These are phyloP conservation scores for Chaetomiaceae sp. DNA, from an alignment of 2,329 filamentous ascomycete genomes.

Conservation along the genomic window DNA sequence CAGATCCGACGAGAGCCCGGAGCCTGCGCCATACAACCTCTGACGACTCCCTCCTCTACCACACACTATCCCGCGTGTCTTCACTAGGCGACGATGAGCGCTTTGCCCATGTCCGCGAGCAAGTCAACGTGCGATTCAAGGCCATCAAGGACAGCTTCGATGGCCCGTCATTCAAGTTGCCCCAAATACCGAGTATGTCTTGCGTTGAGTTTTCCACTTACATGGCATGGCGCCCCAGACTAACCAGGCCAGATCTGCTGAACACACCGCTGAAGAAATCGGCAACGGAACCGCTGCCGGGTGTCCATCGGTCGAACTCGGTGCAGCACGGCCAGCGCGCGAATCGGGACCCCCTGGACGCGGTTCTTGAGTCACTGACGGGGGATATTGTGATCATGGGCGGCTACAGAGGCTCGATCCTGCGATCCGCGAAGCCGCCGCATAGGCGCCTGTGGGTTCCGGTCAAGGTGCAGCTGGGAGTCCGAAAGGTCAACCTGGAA, in stretches of 20 bases:
- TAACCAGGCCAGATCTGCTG: slow-evolving; percentile 22
- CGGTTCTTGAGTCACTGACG: slow-evolving; percentile 60
- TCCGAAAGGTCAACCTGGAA: slow-evolving; percentile 86
- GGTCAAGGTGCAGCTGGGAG: slow-evolving; percentile 85
- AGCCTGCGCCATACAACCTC: slow-evolving; percentile 60
- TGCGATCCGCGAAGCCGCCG: slow-evolving; percentile 75
- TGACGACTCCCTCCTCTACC: slow-evolving; percentile 73
- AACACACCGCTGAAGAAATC: slow-evolving; percentile 29
- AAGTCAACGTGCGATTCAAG: slow-evolving; percentile 84
- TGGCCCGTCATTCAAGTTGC: slow-evolving; percentile 68
- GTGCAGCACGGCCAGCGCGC: slow-evolving; percentile 22
- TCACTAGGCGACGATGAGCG: slow-evolving; percentile 79
- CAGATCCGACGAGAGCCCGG: slow-evolving; percentile 25
- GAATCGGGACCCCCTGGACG: slow-evolving; percentile 41
- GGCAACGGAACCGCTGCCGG: slow-evolving; percentile 12
- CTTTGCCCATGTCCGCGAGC: slow-evolving; percentile 74
- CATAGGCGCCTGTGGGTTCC: slow-evolving; percentile 92
- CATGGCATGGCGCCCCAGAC: slow-evolving; percentile 6
- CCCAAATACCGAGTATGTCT: slow-evolving; percentile 47
- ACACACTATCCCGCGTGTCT: slow-evolving; percentile 70
- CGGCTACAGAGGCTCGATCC: slow-evolving; percentile 84
- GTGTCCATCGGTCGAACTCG: slow-evolving; percentile 11
- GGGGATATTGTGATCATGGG: slow-evolving; percentile 87
- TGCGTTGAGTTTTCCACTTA: not conserved
- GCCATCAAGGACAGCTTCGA: slow-evolving; percentile 87